Evolutionary conservation across 768 basidiomycete species (phyloP).

Genomic region (Baorangia bicolor): DNA sequence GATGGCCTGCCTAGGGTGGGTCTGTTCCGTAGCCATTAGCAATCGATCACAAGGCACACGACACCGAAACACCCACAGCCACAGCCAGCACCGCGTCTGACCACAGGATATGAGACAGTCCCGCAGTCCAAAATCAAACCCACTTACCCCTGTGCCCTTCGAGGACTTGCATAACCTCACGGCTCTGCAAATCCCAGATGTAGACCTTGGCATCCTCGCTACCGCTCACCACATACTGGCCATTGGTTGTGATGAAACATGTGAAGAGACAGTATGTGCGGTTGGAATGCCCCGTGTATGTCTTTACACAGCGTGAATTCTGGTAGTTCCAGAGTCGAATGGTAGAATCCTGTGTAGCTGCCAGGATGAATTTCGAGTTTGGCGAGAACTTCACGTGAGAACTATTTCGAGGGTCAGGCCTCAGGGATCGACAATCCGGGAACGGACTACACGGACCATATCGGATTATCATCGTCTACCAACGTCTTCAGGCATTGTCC

Average conservation of each 20-base stretch:
- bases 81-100: slow-evolving; percentile 72
- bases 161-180: slow-evolving; percentile 70
- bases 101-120: neutral
- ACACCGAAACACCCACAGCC: slow-evolving; percentile 50
- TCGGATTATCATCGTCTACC: slow-evolving; percentile 94
- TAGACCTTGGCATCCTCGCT: slow-evolving; percentile 89
- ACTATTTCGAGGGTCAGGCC: slow-evolving; percentile 37
- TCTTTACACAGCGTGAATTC: slow-evolving; percentile 87
- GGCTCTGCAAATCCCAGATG: slow-evolving; percentile 86
- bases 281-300: slow-evolving; percentile 84
- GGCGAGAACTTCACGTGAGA: slow-evolving; percentile 91
- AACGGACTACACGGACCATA: slow-evolving; percentile 54
- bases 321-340: slow-evolving; percentile 95
- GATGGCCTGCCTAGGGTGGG: slow-evolving; percentile 69
- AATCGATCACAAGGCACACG: neutral
- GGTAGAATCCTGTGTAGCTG: slow-evolving; percentile 91
- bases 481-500: slow-evolving; percentile 98
- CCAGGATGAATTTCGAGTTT: slow-evolving; percentile 86
- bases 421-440: slow-evolving; percentile 5
- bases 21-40: slow-evolving; percentile 42
- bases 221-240: slow-evolving; percentile 79
- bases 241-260: slow-evolving; percentile 56
- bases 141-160: slow-evolving; percentile 77
- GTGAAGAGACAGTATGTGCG: slow-evolving; percentile 79
- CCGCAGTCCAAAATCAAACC: neutral